Evolutionary conservation across 2,329 filamentous ascomycete species (phyloP).

Genomic region (Fusarium dlaminii): DNA sequence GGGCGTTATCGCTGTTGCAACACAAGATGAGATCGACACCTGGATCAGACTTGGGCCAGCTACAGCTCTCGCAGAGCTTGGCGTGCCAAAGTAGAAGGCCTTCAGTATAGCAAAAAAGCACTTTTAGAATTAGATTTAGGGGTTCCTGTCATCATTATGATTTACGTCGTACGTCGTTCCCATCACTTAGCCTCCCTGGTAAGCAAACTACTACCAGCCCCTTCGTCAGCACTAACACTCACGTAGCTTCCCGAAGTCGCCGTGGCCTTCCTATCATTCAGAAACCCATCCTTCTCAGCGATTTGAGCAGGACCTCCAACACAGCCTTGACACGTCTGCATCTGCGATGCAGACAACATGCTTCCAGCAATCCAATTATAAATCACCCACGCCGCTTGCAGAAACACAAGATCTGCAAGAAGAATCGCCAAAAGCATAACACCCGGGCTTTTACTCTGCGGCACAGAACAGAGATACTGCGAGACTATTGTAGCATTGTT

Average conservation of each 20-base stretch:
- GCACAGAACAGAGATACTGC: conserved; percentile 26
- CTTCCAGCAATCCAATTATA: conserved; percentile 1
- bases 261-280: not conserved
- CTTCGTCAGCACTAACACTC: not conserved
- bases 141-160: not conserved
- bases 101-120: accelerated
- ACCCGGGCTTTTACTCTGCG: conserved; percentile 11
- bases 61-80: not conserved
- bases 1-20: not conserved
- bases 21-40: not conserved
- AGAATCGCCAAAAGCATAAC: conserved; percentile 21
- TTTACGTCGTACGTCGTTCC: accelerated
- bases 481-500: conserved; percentile 7
- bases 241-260: not conserved
- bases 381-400: conserved; percentile 24
- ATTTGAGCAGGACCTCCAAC: not conserved
- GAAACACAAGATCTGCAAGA: conserved; percentile 22
- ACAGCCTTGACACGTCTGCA: conserved; percentile 4
- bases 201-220: not conserved
- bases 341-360: not conserved
- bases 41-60: not conserved
- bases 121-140: not conserved
- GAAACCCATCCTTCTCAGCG: not conserved
- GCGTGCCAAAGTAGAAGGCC: not conserved
- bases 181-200: accelerated